Evolutionary conservation across 352 stramenopile genomes (phyloP).

Genomic region (Phytophthora cryptogea): DNA sequence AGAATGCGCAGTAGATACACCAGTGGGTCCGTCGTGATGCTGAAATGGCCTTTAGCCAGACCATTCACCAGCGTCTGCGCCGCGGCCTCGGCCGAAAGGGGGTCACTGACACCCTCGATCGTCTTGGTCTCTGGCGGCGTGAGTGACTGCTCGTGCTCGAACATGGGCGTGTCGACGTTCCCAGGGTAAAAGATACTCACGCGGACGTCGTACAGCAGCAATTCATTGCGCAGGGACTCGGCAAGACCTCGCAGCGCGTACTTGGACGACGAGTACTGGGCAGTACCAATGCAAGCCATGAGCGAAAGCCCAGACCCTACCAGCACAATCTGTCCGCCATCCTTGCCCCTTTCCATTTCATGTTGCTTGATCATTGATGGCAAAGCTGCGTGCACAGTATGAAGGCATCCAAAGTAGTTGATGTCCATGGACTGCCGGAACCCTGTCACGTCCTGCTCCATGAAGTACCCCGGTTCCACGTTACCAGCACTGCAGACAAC

Average conservation of each 20-base stretch:
- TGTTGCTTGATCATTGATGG: slow-evolving; percentile 45
- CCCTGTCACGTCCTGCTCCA: slow-evolving; percentile 46
- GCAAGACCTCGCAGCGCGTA: slow-evolving; percentile 63
- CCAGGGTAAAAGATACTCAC: slow-evolving; percentile 50
- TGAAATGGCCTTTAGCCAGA: slow-evolving; percentile 46
- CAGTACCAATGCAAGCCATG: slow-evolving; percentile 50
- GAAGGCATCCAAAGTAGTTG: slow-evolving; percentile 64
- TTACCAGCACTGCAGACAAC: slow-evolving; percentile 56
- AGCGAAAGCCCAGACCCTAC: slow-evolving; percentile 54
- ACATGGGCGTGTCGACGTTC: slow-evolving; percentile 56
- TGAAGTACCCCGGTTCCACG: slow-evolving; percentile 52
- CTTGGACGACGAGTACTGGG: slow-evolving; percentile 50
- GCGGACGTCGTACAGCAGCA: slow-evolving; percentile 42
- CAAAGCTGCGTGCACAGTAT: slow-evolving; percentile 50
- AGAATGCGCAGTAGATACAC: slow-evolving; percentile 48
- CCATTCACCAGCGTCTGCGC: slow-evolving; percentile 45
- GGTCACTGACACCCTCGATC: slow-evolving; percentile 44
- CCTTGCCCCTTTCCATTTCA: slow-evolving; percentile 20
- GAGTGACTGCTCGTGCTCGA: slow-evolving; percentile 36
- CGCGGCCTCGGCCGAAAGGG: slow-evolving; percentile 32
- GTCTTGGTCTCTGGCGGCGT: slow-evolving; percentile 45
- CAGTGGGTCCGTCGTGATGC: slow-evolving; percentile 55
- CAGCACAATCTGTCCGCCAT: slow-evolving; percentile 44
- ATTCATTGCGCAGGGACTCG: slow-evolving; percentile 56
- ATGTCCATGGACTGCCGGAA: slow-evolving; percentile 57